Percentiles rank a stretch among this genome's conserved stretches.
phyloP scores from a whole-genome alignment of 108 stramenopile species.

The Nitzschia sp. region DNA sequence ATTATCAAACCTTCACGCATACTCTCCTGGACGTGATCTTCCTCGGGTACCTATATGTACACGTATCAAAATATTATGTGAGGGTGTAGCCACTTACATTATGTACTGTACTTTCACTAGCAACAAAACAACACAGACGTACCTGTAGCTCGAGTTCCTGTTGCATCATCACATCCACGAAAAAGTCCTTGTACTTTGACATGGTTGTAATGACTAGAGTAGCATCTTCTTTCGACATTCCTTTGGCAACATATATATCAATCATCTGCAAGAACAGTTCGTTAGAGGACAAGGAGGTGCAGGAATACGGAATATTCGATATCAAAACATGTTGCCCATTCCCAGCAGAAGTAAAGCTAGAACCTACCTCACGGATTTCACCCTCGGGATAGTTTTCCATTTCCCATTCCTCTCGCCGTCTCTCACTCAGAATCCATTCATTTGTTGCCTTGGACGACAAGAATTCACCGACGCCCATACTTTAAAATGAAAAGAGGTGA shows the following conservation, averaged over 20 bases:
- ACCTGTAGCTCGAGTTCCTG: conserved; percentile 91
- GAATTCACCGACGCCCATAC: conserved; percentile 98
- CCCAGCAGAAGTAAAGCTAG: too few species aligned
- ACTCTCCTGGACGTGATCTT: conserved; percentile 81
- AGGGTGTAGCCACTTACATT: neutral
- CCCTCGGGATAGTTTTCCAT: conserved; percentile 94
- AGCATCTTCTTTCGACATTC: conserved; percentile 85
- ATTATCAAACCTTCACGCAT: conserved; percentile 92
- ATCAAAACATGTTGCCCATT: too few species aligned
- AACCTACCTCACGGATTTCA: conserved; percentile 76
- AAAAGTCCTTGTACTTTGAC: conserved; percentile 95
- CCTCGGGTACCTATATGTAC: conserved; percentile 74
- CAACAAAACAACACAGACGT: neutral
- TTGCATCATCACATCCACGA: conserved; percentile 97
- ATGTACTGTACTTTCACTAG: neutral
- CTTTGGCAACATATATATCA: conserved; percentile 77
- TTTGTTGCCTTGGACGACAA: conserved; percentile 94
- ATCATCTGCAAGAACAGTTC: conserved; percentile 75
- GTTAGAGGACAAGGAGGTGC: neutral
- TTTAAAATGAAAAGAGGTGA: too few species aligned
- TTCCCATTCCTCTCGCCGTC: conserved; percentile 93
- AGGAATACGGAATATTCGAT: neutral
- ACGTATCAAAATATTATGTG: neutral
- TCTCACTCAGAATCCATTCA: conserved; percentile 92
- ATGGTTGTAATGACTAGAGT: conserved; percentile 84